These are phyloP conservation scores for Friedmanniomyces simplex DNA, from an alignment of 495 filamentous ascomycete genomes.

Conservation along the genomic window DNA sequence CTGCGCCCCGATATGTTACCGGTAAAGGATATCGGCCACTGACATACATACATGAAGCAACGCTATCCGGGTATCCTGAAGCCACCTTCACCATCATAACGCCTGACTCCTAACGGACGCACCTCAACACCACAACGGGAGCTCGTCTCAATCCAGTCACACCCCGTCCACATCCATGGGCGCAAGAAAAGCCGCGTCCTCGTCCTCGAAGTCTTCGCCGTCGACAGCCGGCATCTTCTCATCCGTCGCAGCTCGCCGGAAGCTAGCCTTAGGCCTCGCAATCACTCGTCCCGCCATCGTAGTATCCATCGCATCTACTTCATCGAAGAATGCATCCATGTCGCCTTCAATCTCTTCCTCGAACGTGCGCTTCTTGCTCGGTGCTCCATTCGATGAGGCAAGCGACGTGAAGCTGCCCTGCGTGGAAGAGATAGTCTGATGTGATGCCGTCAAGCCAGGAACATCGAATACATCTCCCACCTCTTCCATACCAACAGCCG, in stretches of 20 bases:
- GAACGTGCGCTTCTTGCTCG: slow-evolving; percentile 17
- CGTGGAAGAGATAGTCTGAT: slow-evolving; percentile 4
- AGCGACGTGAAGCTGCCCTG: slow-evolving; percentile 4
- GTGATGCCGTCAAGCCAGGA: slow-evolving; percentile 13
- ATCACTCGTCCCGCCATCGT: not conserved
- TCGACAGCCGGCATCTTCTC: slow-evolving; percentile 1
- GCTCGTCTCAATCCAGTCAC: slow-evolving; percentile 2
- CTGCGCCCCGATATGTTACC: no score
- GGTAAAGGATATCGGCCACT: no score
- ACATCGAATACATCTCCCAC: slow-evolving; percentile 5
- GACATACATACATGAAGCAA: not conserved
- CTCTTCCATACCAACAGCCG: slow-evolving; percentile 12
- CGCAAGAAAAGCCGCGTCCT: slow-evolving; percentile 29
- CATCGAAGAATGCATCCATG: slow-evolving; percentile 23
- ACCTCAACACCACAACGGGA: not conserved
- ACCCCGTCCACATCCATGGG: slow-evolving; percentile 23
- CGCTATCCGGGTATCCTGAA: not conserved
- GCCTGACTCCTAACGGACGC: not conserved
- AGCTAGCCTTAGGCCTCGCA: slow-evolving; percentile 8
- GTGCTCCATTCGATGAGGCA: not conserved
- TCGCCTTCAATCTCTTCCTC: slow-evolving; percentile 21
- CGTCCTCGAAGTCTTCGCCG: slow-evolving; percentile 30
- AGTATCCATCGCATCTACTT: slow-evolving; percentile 14
- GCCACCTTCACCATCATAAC: not conserved
- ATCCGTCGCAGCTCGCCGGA: slow-evolving; percentile 1